These are phyloP conservation scores for Tolypocladium tropicale DNA, from an alignment of 2,329 filamentous ascomycete genomes.

Conservation along the genomic window DNA sequence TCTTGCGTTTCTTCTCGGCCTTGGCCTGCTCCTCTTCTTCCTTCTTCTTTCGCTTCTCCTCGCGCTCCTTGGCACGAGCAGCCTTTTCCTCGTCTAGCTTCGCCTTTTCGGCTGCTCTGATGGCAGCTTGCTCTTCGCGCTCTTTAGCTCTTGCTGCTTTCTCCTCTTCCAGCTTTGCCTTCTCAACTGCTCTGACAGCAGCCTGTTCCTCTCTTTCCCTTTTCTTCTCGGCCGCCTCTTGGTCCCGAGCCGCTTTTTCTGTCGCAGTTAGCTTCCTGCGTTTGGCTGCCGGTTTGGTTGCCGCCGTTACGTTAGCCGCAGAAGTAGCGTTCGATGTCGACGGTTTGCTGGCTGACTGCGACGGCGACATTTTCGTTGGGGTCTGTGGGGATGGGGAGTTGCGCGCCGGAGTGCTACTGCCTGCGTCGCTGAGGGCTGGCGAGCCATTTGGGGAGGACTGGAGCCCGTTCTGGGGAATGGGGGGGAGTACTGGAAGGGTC, in stretches of 20 bases:
- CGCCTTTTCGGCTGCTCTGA: constrained; percentile 22
- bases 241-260: constrained; percentile 19
- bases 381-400: constrained; percentile 25
- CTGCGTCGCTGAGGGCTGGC: constrained; percentile 29
- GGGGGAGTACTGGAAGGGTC: constrained; percentile 12
- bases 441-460: constrained; percentile 19
- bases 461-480: constrained; percentile 11
- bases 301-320: not conserved
- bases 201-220: constrained; percentile 28
- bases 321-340: constrained; percentile 12
- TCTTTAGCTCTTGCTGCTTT: constrained; percentile 26
- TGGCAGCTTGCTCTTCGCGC: constrained; percentile 21
- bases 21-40: constrained; percentile 29
- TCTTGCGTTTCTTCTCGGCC: constrained; percentile 36
- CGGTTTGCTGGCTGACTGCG: constrained; percentile 3
- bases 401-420: constrained; percentile 27
- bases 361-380: constrained; percentile 15
- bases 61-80: constrained; percentile 24
- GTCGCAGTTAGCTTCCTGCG: constrained; percentile 29
- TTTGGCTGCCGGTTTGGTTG: constrained; percentile 24
- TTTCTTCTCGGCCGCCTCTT: constrained; percentile 22
- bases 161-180: constrained; percentile 28
- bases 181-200: constrained; percentile 20
- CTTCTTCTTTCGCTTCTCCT: constrained; percentile 29
- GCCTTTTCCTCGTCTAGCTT: constrained; percentile 29